phyloP scores from a whole-genome alignment of 805 yeast species.

The Candida hungchunana region DNA sequence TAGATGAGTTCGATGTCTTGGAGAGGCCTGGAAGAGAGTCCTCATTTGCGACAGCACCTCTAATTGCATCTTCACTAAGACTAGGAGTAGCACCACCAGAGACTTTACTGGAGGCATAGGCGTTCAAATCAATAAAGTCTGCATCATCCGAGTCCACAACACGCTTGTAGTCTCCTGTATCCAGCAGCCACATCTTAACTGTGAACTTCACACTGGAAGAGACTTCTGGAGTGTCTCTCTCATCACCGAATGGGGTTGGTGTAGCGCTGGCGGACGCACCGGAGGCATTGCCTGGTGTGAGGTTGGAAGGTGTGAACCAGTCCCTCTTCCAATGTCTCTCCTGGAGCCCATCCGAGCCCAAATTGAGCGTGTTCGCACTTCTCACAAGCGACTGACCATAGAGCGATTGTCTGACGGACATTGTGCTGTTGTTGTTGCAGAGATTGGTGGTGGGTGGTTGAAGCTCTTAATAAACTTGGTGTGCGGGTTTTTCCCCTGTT shows the following conservation, averaged over 20 bases:
- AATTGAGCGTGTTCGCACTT: constrained; percentile 21
- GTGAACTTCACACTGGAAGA: constrained; percentile 22
- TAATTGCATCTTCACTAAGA: constrained; percentile 42
- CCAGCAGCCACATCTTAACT: constrained; percentile 32
- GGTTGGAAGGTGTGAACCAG: constrained; percentile 25
- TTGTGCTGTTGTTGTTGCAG: constrained; percentile 4
- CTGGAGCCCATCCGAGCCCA: constrained; percentile 14
- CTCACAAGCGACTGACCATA: constrained; percentile 28
- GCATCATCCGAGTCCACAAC: constrained; percentile 33
- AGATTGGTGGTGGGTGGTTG: neutral
- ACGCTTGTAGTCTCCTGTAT: constrained; percentile 18
- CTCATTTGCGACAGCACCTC: constrained; percentile 49
- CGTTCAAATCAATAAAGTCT: constrained; percentile 43
- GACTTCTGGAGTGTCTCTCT: constrained; percentile 13
- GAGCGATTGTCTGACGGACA: constrained; percentile 24
- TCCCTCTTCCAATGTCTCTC: constrained; percentile 28
- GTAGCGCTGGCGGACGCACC: constrained; percentile 15
- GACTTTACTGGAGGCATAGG: constrained; percentile 29
- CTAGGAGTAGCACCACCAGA: constrained; percentile 21
- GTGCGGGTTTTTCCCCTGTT: neutral
- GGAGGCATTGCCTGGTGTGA: too few species aligned
- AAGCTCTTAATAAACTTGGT: neutral
- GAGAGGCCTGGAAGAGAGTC: constrained; percentile 45
- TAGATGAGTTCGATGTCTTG: constrained; percentile 9
- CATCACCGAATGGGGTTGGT: constrained; percentile 27